A percentile compares a stretch with the other conserved stretches of the same genome.
phyloP scores from a whole-genome alignment of 768 basidiomycete species.

The Russula sp. region DNA sequence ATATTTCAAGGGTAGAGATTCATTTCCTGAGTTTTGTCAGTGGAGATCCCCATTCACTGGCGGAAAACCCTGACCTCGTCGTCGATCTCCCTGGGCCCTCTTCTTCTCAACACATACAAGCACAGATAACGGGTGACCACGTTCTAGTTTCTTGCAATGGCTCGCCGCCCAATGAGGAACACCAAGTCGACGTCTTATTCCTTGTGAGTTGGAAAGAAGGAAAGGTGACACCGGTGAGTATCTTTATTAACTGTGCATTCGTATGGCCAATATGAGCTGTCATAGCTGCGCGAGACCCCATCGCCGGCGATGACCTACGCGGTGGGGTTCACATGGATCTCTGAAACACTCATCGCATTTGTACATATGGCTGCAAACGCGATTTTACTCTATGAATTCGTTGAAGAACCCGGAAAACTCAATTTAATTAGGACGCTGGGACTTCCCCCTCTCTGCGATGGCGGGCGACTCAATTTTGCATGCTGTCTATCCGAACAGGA shows the following conservation, averaged over 20 bases:
- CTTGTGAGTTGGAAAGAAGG: constrained; percentile 6
- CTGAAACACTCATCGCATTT: background rate
- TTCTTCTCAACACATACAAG: constrained; percentile 4
- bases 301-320: constrained; percentile 2
- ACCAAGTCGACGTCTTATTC: background rate
- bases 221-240: background rate
- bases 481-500: constrained; percentile 1
- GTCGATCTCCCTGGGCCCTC: constrained; percentile 2
- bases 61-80: background rate
- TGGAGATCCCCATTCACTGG: background rate
- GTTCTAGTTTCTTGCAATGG: constrained; percentile 5
- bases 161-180: background rate
- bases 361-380: constrained; percentile 1
- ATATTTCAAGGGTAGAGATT: background rate
- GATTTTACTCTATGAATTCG: background rate
- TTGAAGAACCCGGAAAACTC: background rate
- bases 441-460: constrained; percentile 10
- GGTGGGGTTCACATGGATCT: background rate
- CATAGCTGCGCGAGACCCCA: background rate
- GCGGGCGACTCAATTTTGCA: constrained; percentile 6
- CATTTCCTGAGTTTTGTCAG: constrained; percentile 2
- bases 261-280: background rate
- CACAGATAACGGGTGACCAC: constrained; percentile 3
- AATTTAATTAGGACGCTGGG: background rate
- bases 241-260: background rate